These are phyloP conservation scores for Hypoxylon sp. DNA, from an alignment of 2,329 filamentous ascomycete species.

Conservation along the genomic window DNA sequence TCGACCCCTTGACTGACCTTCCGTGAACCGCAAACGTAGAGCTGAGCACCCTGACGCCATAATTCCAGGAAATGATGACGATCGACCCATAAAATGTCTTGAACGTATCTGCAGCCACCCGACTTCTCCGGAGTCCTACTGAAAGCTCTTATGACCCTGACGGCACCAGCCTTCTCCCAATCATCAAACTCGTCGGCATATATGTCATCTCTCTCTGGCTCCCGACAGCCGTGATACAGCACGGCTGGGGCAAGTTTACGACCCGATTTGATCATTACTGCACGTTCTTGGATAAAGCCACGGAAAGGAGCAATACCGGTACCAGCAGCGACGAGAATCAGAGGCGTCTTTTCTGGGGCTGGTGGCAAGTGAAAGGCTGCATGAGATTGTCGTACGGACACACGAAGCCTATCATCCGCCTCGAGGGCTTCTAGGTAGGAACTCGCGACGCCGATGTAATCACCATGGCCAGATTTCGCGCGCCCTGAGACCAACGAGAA, in stretches of 20 bases:
- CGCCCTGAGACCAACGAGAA: slow-evolving; percentile 27
- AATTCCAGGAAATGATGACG: slow-evolving; percentile 33
- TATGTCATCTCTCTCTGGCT: slow-evolving; percentile 58
- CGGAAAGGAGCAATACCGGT: slow-evolving; percentile 63
- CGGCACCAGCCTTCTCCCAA: slow-evolving; percentile 65
- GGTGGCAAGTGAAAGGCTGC: slow-evolving; percentile 31
- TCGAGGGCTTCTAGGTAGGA: slow-evolving; percentile 27
- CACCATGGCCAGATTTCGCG: slow-evolving; percentile 23
- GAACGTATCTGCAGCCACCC: slow-evolving; percentile 41
- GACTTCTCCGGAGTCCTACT: slow-evolving; percentile 54
- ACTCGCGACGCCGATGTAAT: slow-evolving; percentile 27
- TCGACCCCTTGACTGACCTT: slow-evolving; percentile 54
- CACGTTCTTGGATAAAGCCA: slow-evolving; percentile 62
- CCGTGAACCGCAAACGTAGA: slow-evolving; percentile 69
- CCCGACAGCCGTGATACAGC: slow-evolving; percentile 63
- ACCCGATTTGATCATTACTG: slow-evolving; percentile 51
- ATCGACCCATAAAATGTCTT: slow-evolving; percentile 46
- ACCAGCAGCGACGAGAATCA: slow-evolving; percentile 52
- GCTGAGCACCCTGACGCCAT: slow-evolving; percentile 54
- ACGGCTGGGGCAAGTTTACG: slow-evolving; percentile 60
- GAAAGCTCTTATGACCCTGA: slow-evolving; percentile 48
- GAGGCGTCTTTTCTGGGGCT: slow-evolving; percentile 42
- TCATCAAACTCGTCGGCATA: slow-evolving; percentile 57
- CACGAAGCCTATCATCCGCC: slow-evolving; percentile 20
- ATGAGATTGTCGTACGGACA: slow-evolving; percentile 29